A percentile compares a stretch with the other conserved stretches of the same genome.
Conservation (phyloP, 1,139 yeast genomes). For the Casaregolazyma lundiana region DNA sequence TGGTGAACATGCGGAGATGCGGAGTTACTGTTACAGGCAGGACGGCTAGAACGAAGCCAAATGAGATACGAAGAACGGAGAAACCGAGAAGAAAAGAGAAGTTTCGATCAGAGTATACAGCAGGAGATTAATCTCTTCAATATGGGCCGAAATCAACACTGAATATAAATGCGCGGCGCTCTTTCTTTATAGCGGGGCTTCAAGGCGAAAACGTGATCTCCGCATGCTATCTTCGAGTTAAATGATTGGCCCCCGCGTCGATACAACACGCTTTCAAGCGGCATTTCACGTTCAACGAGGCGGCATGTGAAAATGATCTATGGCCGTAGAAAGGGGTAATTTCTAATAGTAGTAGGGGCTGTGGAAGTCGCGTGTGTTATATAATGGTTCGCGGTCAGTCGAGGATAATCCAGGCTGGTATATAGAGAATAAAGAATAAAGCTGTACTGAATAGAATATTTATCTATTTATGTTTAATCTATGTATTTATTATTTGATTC, state of each 20-base stretch:
- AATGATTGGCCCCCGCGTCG: slow-evolving; percentile 4
- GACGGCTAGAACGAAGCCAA: not conserved
- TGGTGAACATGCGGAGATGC: slow-evolving; percentile 1
- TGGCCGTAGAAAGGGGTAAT: not conserved
- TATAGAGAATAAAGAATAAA: too few species aligned
- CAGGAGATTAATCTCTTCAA: not conserved
- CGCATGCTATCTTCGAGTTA: slow-evolving; percentile 6
- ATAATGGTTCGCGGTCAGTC: too few species aligned
- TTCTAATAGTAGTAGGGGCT: not conserved
- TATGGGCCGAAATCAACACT: not conserved
- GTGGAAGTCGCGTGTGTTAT: not conserved
- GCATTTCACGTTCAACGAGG: not conserved
- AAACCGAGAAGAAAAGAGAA: not conserved
- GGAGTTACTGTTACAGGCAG: not conserved
- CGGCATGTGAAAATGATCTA: slow-evolving; percentile 2
- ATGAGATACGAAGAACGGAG: not conserved
- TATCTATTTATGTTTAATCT: too few species aligned
- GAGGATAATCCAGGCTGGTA: too few species aligned
- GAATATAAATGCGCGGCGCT: not conserved
- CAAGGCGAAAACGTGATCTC: slow-evolving; percentile 5
- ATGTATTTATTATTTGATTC: too few species aligned
- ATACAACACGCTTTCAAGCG: not conserved
- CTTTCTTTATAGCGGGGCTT: not conserved
- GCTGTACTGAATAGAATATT: too few species aligned
- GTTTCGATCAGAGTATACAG: not conserved